Evolutionary conservation across 148 eudicot genomes (phyloP).

Genomic region (Heliamphora exappendiculata): DNA sequence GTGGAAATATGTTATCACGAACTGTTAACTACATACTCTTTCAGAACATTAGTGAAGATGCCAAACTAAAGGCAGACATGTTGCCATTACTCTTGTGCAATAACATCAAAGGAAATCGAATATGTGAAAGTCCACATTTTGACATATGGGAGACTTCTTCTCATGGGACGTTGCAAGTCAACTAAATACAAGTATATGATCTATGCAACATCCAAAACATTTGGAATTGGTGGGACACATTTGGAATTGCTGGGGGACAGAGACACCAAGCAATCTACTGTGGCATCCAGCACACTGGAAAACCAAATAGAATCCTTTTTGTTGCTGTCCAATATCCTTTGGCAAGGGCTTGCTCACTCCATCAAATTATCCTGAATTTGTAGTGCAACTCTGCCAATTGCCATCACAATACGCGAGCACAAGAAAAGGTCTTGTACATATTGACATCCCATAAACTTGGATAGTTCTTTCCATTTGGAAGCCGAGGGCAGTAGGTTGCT

Average conservation of each 20-base stretch:
- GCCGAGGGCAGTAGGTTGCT: neutral
- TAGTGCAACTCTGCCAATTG: neutral
- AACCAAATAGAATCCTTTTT: neutral
- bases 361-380: neutral
- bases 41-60: neutral
- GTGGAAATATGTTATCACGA: neutral
- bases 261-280: neutral
- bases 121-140: neutral
- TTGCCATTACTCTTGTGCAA: neutral
- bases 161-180: neutral
- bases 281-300: neutral
- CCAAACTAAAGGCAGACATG: neutral
- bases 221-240: neutral
- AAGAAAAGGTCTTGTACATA: neutral
- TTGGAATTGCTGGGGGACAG: neutral
- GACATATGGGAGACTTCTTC: neutral
- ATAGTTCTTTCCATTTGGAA: neutral
- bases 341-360: neutral
- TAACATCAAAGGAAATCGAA: neutral
- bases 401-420: neutral
- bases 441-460: neutral
- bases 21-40: neutral
- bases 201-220: neutral
- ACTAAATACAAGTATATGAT: neutral
- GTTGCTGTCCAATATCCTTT: neutral